These are phyloP conservation scores for Nicotiana tomentosiformis DNA, from an alignment of 257 asterid species.

Conservation along the genomic window DNA sequence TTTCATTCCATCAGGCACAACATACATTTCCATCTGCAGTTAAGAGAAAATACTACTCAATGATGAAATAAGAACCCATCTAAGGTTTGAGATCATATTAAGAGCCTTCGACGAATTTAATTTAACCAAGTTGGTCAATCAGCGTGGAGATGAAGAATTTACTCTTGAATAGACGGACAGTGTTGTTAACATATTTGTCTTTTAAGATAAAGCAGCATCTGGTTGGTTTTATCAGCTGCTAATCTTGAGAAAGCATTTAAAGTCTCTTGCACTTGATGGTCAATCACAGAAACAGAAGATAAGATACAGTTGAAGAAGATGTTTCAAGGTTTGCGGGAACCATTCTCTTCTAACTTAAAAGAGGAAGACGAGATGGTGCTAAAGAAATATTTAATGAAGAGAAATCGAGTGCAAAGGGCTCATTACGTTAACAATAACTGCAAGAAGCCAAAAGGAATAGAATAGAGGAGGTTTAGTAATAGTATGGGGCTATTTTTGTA, in stretches of 20 bases:
- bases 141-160: not conserved
- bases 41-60: not conserved
- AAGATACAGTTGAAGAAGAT: not conserved
- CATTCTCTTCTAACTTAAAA: too few species aligned
- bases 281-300: not conserved
- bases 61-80: not conserved
- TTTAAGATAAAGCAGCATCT: not conserved
- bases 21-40: not conserved
- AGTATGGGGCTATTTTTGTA: too few species aligned
- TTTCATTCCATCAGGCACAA: slow-evolving; percentile 78
- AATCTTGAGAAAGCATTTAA: not conserved
- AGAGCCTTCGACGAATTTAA: not conserved
- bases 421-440: too few species aligned
- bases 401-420: too few species aligned
- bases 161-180: not conserved
- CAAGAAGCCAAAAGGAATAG: too few species aligned
- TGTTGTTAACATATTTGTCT: not conserved
- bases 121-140: not conserved
- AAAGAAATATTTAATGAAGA: too few species aligned
- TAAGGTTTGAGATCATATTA: not conserved
- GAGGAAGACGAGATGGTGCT: too few species aligned
- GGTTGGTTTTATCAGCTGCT: not conserved
- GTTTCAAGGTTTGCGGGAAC: too few species aligned
- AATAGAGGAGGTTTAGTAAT: too few species aligned
- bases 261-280: not conserved